Evolutionary conservation across 495 filamentous ascomycete species (phyloP), one percentile per base, ranked within the genome.

Genomic region (Aspergillus affinis): DNA sequence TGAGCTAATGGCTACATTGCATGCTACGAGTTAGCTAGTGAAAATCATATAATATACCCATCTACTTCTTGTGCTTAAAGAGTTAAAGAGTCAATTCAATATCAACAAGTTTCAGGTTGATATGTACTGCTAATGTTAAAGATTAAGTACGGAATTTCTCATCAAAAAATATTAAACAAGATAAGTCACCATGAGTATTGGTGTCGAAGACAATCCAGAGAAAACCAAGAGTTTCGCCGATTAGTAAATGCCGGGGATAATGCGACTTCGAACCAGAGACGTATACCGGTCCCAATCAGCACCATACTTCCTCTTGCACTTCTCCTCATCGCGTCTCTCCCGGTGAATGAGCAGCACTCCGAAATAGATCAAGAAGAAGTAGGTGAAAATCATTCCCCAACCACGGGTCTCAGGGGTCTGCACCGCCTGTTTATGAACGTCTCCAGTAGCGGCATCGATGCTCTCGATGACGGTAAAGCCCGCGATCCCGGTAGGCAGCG

Each of bases 351-450:
- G 81, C 59, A 98, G 74, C 26, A 96, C 74, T 1, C 88, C 93
- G 76, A 98, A 98, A 76, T 98, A 98, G 15, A 95, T 59, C 55
- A 98, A 76, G 77, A 94, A 98, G 71, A 98, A 98, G 77, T 98
- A 98, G 0, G 93, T 96, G 65, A 98, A 79, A 17, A 93, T 73
- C 71, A 92, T 92, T 32, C 89, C 91, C 86, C 86, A 93, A 4
- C 90, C 92, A 61, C 79, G 83, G 21, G 86, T 84, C 36, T 91
- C 87, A 4, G 75, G 67, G 4, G 87, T 90, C 53, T 87, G 86
- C 5, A 91, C 81, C 1, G 89, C 84, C 63, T 87, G 72, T 54
- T 71, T 76, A 55, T 84, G 73, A 8, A 84, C 75, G 30, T 82
- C 82, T 3, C 85, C 81, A 66, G 79, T 84, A 23, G 70, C 61